Evolutionary conservation across 495 filamentous ascomycete species (phyloP).

Genomic region (Echria macrotheca): DNA sequence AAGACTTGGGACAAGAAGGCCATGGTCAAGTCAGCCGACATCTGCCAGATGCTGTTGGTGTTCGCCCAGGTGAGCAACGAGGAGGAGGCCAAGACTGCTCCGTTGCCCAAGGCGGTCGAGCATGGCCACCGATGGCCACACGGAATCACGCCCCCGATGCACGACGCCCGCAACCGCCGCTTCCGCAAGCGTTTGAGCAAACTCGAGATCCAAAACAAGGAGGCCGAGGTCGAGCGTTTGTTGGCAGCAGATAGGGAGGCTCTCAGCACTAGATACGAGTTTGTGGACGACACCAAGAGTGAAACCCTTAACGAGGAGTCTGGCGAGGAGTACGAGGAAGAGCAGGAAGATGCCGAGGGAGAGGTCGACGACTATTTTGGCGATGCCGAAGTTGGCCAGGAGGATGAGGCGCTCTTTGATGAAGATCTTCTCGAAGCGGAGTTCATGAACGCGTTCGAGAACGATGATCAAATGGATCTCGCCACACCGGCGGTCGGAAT

Average conservation of each 20-base stretch:
- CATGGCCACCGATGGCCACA: constrained; percentile 78
- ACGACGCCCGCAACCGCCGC: constrained; percentile 73
- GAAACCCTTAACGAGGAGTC: constrained; percentile 42
- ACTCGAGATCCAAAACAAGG: constrained; percentile 81
- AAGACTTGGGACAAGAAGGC: constrained; percentile 91
- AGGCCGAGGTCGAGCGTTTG: constrained; percentile 72
- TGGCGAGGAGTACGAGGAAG: constrained; percentile 53
- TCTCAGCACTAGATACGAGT: constrained; percentile 49
- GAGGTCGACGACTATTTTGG: constrained; percentile 47
- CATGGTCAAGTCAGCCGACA: constrained; percentile 90
- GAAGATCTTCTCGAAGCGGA: constrained; percentile 38
- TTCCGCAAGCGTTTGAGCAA: constrained; percentile 81
- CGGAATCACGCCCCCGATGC: constrained; percentile 87
- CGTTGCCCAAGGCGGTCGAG: constrained; percentile 59
- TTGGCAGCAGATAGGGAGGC: constrained; percentile 64
- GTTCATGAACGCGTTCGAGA: constrained; percentile 23
- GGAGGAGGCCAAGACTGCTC: constrained; percentile 60
- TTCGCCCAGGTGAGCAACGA: constrained; percentile 66
- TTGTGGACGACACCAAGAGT: constrained; percentile 59
- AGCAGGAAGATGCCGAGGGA: constrained; percentile 54
- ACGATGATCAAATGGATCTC: constrained; percentile 23
- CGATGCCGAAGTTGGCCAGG: constrained; percentile 41
- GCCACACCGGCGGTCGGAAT: constrained; percentile 29
- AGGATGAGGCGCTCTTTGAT: constrained; percentile 19
- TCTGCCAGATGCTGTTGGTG: constrained; percentile 91